Evolutionary conservation across 192 early-diverging fungal genomes (phyloP).

Genomic region (Geosiphon pyriformis): DNA sequence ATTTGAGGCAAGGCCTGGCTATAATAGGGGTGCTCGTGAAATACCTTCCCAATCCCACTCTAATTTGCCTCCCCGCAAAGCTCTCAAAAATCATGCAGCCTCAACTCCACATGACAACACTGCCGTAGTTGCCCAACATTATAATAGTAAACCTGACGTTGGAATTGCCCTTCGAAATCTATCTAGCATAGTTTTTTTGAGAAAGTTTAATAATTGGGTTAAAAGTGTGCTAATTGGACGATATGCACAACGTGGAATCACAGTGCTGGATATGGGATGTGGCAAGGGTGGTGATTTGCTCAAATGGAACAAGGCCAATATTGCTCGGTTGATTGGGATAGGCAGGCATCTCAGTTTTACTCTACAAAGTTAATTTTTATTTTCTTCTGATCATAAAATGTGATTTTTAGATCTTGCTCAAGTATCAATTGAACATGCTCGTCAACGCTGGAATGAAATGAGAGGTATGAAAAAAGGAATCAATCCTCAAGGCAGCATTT

Average conservation of each 20-base stretch:
- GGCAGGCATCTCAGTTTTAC: constrained; percentile 41
- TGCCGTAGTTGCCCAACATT: constrained; percentile 60
- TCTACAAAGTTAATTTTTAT: too few relatives aligned
- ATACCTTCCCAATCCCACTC: neutral
- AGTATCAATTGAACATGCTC: constrained; percentile 16
- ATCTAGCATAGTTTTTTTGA: constrained; percentile 80
- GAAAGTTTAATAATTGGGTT: constrained; percentile 96
- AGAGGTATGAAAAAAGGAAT: constrained; percentile 1
- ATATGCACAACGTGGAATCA: constrained; percentile 48
- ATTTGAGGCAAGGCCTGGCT: too few relatives aligned
- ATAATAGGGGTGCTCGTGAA: too few relatives aligned
- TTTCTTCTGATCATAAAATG: too few relatives aligned
- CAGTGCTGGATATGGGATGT: constrained; percentile 87
- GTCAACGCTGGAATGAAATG: neutral
- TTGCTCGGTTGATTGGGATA: constrained; percentile 71
- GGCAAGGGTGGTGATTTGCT: constrained; percentile 91
- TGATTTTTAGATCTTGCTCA: constrained; percentile 15
- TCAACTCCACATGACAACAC: constrained; percentile 10
- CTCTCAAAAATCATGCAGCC: neutral
- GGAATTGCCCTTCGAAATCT: constrained; percentile 68
- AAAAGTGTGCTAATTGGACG: constrained; percentile 81
- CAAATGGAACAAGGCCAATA: constrained; percentile 71
- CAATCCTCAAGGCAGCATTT: neutral
- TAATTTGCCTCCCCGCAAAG: neutral
- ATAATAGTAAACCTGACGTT: constrained; percentile 80